Base-by-base conservation (phyloP, 2,329 filamentous ascomycete genomes). In the Penicillium hesseltinei region DNA sequence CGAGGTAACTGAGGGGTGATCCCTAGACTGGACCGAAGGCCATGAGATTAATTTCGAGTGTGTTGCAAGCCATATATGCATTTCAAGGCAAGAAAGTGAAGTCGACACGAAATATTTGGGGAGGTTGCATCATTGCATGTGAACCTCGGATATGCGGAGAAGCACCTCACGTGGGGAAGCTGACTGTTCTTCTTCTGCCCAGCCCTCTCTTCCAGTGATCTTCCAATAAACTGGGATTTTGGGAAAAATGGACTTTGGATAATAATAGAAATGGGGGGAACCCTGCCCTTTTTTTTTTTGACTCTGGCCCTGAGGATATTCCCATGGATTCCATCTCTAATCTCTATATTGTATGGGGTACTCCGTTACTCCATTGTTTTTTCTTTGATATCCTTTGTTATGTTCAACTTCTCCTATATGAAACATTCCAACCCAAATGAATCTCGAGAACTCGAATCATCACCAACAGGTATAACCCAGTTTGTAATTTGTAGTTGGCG, bases 111-210 rank as follows among this genome's bases (percentile, higher is more conserved):
- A 25, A 25, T 48, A 21, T 31, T 35, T 17, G 42, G 40, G 43
- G n/a, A 27, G 21, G 35, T 61, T 63, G 59, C 62, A 65, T 66
- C 62, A 67, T 67, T 64, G 62, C 65, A 67, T 67, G 65, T 67
- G 62, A 66, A 67, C 65, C 65, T 67, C 65, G 65, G 56, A 56
- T 55, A 64, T 63, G 60, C 51, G 56, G 61, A 63, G 56, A 60
- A 62, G 31, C 50, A 36, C 42, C 54, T 60, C 63, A 65, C 63
- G 64, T 65, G 62, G 61, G 58, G 61, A 56, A 66, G 58, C 50
- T 49, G 58, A 47, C 51, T 56, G 43, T 43, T n/a, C 46, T 13
- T 39, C 13, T 29, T 36, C 47, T 39, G 45, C 27, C 38, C 35
- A 42, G 44, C 44, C 27, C 4, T 46, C 21, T 19, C 21, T 29